A percentile compares a stretch with the other conserved stretches of the same genome.
phyloP scores from a whole-genome alignment of 805 yeast species.

The Ogataea nonfermentans region DNA sequence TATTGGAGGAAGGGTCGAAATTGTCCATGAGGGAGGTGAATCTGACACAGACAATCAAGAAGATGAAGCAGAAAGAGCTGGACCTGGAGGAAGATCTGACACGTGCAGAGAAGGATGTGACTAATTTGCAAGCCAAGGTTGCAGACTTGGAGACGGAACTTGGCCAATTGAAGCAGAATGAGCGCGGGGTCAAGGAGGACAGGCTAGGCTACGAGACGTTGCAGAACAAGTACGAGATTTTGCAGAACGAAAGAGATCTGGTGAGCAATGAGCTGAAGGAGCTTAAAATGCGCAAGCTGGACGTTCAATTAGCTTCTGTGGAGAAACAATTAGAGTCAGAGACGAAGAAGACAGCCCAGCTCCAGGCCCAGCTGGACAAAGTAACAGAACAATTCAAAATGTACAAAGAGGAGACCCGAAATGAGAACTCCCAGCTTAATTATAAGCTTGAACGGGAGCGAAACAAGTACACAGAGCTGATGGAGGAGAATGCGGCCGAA shows the following conservation, averaged over 20 bases:
- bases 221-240: slow-evolving; percentile 25
- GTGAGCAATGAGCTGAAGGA: slow-evolving; percentile 32
- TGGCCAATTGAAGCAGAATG: slow-evolving; percentile 20
- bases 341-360: slow-evolving; percentile 26
- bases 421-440: slow-evolving; percentile 27
- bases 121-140: slow-evolving; percentile 28
- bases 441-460: slow-evolving; percentile 31
- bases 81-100: slow-evolving; percentile 37
- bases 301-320: slow-evolving; percentile 33
- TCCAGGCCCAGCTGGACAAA: slow-evolving; percentile 25
- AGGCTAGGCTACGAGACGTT: slow-evolving; percentile 28
- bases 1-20: slow-evolving; percentile 74
- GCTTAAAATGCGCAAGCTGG: slow-evolving; percentile 33
- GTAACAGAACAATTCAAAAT: slow-evolving; percentile 20
- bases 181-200: slow-evolving; percentile 32
- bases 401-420: slow-evolving; percentile 26
- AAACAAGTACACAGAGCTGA: slow-evolving; percentile 24
- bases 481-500: slow-evolving; percentile 41
- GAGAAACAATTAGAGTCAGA: slow-evolving; percentile 37
- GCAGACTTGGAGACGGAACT: slow-evolving; percentile 31
- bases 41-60: slow-evolving; percentile 63
- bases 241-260: slow-evolving; percentile 24
- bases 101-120: slow-evolving; percentile 28
- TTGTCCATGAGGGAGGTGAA: slow-evolving; percentile 70
- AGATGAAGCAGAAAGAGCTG: slow-evolving; percentile 48